Percentiles rank a stretch among this genome's conserved stretches.
Conservation (phyloP, 1,139 yeast species). For the Trichomonascaceae sp. region DNA sequence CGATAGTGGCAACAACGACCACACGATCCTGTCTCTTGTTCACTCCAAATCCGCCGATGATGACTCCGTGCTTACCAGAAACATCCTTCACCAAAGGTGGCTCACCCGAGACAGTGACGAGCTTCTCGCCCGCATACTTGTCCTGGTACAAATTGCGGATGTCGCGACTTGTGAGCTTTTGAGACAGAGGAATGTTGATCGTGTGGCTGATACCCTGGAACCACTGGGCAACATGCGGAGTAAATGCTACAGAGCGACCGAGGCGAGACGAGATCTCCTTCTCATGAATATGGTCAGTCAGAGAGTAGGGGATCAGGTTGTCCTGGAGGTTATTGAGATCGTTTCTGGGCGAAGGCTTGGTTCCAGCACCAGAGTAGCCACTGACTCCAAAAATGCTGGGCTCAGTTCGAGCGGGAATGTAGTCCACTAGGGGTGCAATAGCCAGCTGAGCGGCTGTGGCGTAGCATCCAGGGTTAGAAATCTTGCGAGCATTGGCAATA, state of each 20-base stretch:
- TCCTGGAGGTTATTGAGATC: constrained; percentile 60
- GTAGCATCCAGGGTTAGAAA: constrained; percentile 96
- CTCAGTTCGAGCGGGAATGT: constrained; percentile 37
- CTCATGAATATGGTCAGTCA: constrained; percentile 95
- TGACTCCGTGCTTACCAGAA: constrained; percentile 88
- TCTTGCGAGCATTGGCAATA: constrained; percentile 65
- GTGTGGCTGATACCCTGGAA: constrained; percentile 96
- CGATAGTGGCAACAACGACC: constrained; percentile 89
- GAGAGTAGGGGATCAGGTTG: constrained; percentile 86
- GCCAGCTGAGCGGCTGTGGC: constrained; percentile 97
- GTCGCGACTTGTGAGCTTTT: constrained; percentile 64
- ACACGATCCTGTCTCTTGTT: constrained; percentile 81
- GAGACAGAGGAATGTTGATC: constrained; percentile 73
- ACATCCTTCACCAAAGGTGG: constrained; percentile 88
- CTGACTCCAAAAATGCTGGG: constrained; percentile 92
- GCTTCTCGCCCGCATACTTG: constrained; percentile 74
- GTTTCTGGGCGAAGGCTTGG: constrained; percentile 95
- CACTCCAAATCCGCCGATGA: constrained; percentile 91
- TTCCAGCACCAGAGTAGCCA: constrained; percentile 98
- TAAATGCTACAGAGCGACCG: constrained; percentile 70
- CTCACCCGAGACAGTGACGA: constrained; percentile 75
- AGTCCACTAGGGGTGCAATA: constrained; percentile 64
- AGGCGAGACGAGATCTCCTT: constrained; percentile 75
- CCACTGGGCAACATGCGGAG: constrained; percentile 98
- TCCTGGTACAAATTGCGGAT: constrained; percentile 79